Base-by-base conservation (phyloP, 306 rosid species). In the Cicer chorassanicum region DNA sequence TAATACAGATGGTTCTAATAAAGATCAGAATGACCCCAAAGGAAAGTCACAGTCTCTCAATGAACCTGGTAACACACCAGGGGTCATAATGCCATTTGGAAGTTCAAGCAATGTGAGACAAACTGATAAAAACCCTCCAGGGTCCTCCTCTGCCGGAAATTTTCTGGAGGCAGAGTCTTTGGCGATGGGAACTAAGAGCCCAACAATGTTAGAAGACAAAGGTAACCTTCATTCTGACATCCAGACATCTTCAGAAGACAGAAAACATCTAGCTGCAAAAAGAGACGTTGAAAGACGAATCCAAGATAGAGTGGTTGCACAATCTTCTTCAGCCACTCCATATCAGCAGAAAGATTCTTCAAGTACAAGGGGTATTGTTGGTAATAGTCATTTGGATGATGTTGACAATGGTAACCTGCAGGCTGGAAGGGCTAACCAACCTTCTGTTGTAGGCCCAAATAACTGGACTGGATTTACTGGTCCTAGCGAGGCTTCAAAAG, bases 1-100 rank as follows among this genome's bases (percentile, higher is more conserved):
- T 68, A 79, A 73, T 86, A 64, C 74, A 76, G 96, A 92, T 84
- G 93, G 89, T 29, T 74, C 86, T 79, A 85, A 78, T 54, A 90
- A 85, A 75, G 99, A 95, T 59, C 81, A 74, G 57, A 45, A 82
- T 55, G 97, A 92, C 68, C 89, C 82, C 50, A 95, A 85, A 84
- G 97, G 93, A 73, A 89, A 90, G 82, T 69, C 76, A 46, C 96
- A 86, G 77, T 86, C 89, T 69, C 82, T 85, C 49, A 87, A 79
- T 82, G 99, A 92, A 49, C 85, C 72, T 45, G 86, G 87, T 72
- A 75, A 51, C 73, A 53, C 76, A 45, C 80, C 86, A 65, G 99
- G 91, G 76, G 83, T 72, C 64, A 77, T 81, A 84, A 80, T 78
- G 83, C 90, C 90, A 18, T 86, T 86, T 68, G 96, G 89, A 81